Conservation (phyloP, 495 filamentous ascomycete genomes). For the Xylaria intraflava region DNA sequence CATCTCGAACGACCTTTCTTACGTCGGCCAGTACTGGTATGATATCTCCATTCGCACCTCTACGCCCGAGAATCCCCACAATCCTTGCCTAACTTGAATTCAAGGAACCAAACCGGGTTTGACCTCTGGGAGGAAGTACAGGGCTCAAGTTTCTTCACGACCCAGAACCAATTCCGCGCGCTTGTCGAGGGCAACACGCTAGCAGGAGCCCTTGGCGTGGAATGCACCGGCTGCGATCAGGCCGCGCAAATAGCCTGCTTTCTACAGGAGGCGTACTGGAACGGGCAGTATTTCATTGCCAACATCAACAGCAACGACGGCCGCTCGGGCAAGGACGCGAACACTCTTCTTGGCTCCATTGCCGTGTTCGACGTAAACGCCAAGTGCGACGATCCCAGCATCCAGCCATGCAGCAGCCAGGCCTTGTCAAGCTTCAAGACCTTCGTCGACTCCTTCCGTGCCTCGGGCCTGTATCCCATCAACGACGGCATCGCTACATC, state of each 20-base stretch:
- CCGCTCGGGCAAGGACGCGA: slow-evolving; percentile 42
- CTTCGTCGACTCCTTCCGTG: slow-evolving; percentile 42
- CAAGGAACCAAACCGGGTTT: slow-evolving; percentile 40
- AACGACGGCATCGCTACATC: slow-evolving; percentile 37
- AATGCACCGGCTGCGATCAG: slow-evolving; percentile 40
- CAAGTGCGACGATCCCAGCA: slow-evolving; percentile 41
- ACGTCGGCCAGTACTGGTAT: slow-evolving; percentile 51
- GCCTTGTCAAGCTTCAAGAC: slow-evolving; percentile 47
- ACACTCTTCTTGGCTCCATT: slow-evolving; percentile 42
- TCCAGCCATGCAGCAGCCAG: slow-evolving; percentile 44
- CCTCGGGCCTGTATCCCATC: slow-evolving; percentile 40
- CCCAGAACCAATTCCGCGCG: slow-evolving; percentile 27
- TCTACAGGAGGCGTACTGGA: slow-evolving; percentile 42
- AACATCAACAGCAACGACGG: slow-evolving; percentile 15
- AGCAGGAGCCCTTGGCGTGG: slow-evolving; percentile 16
- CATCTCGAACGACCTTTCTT: slow-evolving; percentile 50
- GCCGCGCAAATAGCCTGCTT: slow-evolving; percentile 48
- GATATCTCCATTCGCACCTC: slow-evolving; percentile 10
- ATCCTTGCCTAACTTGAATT: not conserved
- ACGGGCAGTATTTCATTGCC: slow-evolving; percentile 36
- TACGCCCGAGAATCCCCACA: slow-evolving; percentile 17
- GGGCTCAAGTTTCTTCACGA: slow-evolving; percentile 49
- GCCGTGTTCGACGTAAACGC: slow-evolving; percentile 44
- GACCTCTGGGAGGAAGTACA: slow-evolving; percentile 50
- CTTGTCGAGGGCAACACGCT: slow-evolving; percentile 24